A percentile compares a stretch with the other conserved stretches of the same genome.
phyloP scores from a whole-genome alignment of 164 flowering plant genomes.

The grape (Vitis vinifera) region ASM3070453v1 NC_081818.1:25263501-25264000 shows the following conservation, averaged over 20 bases:
- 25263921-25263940: conserved; percentile 17
- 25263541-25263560: conserved; percentile 2
- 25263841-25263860: conserved; percentile 6
- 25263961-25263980: background rate
- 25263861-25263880: conserved; percentile 16
- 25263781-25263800: conserved; percentile 13
- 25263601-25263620: conserved; percentile 41
- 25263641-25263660: background rate
- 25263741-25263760: conserved; percentile 8
- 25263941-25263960: conserved; percentile 19
- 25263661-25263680: conserved; percentile 3
- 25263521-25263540: conserved; percentile 1
- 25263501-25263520: conserved; percentile 31
- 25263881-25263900: conserved; percentile 25
- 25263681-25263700: conserved; percentile 42
- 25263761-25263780: conserved; percentile 17
- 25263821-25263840: conserved; percentile 16
- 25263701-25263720: conserved; percentile 37
- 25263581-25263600: conserved; percentile 42
- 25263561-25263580: conserved; percentile 25
- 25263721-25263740: conserved; percentile 23
- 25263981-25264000: conserved; percentile 18
- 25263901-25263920: conserved; percentile 21
- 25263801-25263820: conserved; percentile 14
- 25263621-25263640: background rate